Conservation (phyloP, 495 filamentous ascomycete species). For the Aspergillus carlsbadensis region DNA sequence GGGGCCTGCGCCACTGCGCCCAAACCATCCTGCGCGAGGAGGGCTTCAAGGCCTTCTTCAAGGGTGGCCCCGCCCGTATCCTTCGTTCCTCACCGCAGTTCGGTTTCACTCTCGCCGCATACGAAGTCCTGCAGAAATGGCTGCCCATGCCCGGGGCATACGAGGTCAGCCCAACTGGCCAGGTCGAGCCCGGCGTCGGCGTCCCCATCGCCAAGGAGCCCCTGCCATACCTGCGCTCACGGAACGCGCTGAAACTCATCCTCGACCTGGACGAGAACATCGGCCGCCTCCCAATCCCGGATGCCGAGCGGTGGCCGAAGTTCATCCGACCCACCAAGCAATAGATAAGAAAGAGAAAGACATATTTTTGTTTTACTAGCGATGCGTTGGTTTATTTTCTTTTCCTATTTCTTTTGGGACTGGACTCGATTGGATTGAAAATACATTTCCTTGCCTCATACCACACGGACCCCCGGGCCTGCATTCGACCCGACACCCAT, state of each 20-base stretch:
- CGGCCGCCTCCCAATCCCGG: slow-evolving; percentile 62
- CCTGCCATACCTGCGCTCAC: slow-evolving; percentile 78
- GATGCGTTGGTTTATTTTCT: slow-evolving; percentile 24
- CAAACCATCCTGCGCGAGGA: slow-evolving; percentile 81
- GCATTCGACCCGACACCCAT: too few species aligned
- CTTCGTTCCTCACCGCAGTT: slow-evolving; percentile 94
- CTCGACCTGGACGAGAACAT: slow-evolving; percentile 92
- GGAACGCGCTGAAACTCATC: slow-evolving; percentile 96
- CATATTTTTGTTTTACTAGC: slow-evolving; percentile 30
- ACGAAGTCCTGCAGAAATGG: slow-evolving; percentile 82
- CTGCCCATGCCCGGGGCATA: slow-evolving; percentile 76
- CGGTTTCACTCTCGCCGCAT: slow-evolving; percentile 92
- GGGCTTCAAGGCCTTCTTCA: slow-evolving; percentile 95
- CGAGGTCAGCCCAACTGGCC: slow-evolving; percentile 39
- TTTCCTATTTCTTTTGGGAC: background rate
- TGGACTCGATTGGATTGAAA: slow-evolving; percentile 15
- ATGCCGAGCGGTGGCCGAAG: slow-evolving; percentile 46
- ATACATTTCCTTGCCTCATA: background rate
- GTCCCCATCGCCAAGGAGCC: slow-evolving; percentile 59
- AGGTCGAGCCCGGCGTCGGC: slow-evolving; percentile 55
- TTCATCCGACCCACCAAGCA: slow-evolving; percentile 35
- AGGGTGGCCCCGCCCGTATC: slow-evolving; percentile 93
- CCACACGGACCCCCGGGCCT: too few species aligned
- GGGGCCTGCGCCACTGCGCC: slow-evolving; percentile 82
- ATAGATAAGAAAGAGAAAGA: slow-evolving; percentile 20